Evolutionary conservation across 179 eudicot genomes (phyloP), one percentile per base, ranked within the genome.

Genomic region (Vitellaria paradoxa): DNA sequence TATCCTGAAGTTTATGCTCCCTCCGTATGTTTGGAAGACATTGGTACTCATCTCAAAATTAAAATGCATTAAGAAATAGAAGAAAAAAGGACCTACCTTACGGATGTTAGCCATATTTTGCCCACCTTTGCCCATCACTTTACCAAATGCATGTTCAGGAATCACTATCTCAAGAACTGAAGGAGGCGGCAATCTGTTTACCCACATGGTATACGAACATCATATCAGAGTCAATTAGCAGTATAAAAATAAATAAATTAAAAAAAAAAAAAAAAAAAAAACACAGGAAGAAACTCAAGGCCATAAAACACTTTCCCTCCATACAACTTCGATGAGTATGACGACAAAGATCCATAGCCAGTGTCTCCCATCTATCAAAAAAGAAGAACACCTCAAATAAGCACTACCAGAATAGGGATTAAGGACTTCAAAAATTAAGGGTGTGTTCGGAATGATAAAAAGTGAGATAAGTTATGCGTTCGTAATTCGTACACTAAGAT

Each of bases 111-210:
- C 88, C 71, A 96, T 77, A 78, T 96, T 96, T 52, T 88, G 87
- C 66, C 98, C 98, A 77, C 88, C 91, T 89, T 90, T 93, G 23
- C 99, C 99, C 59, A 91, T 61, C 75, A 96, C 99, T 84, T 89
- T 96, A 62, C 87, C 88, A 59, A 88, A 88, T 72, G 99, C 96
- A 78, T 88, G 85, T 40, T 87, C 92, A 79, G 99, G 99, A 57
- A 96, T 83, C 78, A 90, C 76, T 83, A 96, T 84, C 88, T 93
- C 97, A 69, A 90, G 81, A 17, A 89, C 82, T 61, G 96, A 84
- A 59, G 97, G 84, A 68, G 90, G 85, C 70, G 87, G 81, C 80
- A 85, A 77, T 80, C 99, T 91, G 91, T 70, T 80, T 59, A 66
- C 45, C 56, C 11, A 74, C 52, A 56, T 71, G 52, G 3, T 21